Evolutionary conservation across 805 yeast species (phyloP).

Genomic region (Candida ulmi): DNA sequence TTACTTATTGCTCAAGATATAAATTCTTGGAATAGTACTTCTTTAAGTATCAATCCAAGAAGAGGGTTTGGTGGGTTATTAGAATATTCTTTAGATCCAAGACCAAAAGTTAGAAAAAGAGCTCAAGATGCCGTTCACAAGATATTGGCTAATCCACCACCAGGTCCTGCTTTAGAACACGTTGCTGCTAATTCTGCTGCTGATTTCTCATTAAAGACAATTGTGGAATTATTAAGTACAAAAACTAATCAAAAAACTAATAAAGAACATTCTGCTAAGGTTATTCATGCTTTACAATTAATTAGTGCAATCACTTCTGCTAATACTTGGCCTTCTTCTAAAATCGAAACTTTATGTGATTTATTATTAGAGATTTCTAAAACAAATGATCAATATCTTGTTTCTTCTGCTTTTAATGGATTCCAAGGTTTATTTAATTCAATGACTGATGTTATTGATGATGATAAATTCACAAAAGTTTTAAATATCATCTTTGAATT

Average conservation of each 20-base stretch:
- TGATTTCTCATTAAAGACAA: conserved; percentile 54
- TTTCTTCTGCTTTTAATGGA: conserved; percentile 76
- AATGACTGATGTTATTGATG: conserved; percentile 53
- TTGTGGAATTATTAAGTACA: conserved; percentile 39
- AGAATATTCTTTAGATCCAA: conserved; percentile 74
- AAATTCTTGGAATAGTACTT: conserved; percentile 64
- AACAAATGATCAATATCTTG: conserved; percentile 77
- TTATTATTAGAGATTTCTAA: conserved; percentile 68
- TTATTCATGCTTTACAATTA: conserved; percentile 75
- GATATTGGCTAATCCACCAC: conserved; percentile 60
- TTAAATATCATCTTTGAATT: conserved; percentile 69
- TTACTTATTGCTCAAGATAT: conserved; percentile 75
- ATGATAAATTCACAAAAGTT: conserved; percentile 57
- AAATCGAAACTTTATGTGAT: conserved; percentile 71
- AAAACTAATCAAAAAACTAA: conserved; percentile 29
- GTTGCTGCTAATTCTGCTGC: conserved; percentile 70
- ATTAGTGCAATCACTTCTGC: conserved; percentile 65
- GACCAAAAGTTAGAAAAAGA: conserved; percentile 95
- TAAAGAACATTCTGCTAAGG: conserved; percentile 48
- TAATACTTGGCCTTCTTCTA: conserved; percentile 75
- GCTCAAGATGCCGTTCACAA: conserved; percentile 82
- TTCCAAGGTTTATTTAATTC: conserved; percentile 76
- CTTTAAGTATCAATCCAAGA: conserved; percentile 54
- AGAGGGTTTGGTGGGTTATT: conserved; percentile 76
- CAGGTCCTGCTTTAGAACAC: conserved; percentile 73